phyloP scores from a whole-genome alignment of 441 rosid genomes.

The Aleurites moluccanus region DNA sequence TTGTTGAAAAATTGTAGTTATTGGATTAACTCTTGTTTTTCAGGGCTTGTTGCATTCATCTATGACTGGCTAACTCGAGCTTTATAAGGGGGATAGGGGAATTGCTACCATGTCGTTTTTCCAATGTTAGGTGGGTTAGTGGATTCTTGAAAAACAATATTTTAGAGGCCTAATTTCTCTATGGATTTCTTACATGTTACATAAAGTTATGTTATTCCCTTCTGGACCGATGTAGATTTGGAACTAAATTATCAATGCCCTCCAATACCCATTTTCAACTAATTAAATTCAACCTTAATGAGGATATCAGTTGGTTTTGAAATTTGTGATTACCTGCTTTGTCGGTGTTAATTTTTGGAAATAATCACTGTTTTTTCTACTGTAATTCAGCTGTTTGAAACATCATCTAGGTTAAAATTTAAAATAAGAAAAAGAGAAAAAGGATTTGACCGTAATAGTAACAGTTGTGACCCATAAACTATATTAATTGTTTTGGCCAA shows the following conservation, averaged over 20 bases:
- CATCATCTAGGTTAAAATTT: background rate
- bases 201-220: slow-evolving; percentile 25
- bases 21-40: slow-evolving; percentile 11
- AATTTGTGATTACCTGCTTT: slow-evolving; percentile 9
- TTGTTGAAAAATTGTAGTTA: background rate
- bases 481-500: no score
- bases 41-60: slow-evolving; percentile 30
- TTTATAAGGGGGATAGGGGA: slow-evolving; percentile 36
- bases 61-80: slow-evolving; percentile 40
- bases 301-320: slow-evolving; percentile 14
- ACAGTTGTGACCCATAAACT: no score
- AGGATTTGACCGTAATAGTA: no score
- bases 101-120: slow-evolving; percentile 64
- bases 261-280: slow-evolving; percentile 15
- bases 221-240: background rate
- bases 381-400: background rate
- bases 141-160: slow-evolving; percentile 52
- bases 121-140: slow-evolving; percentile 47
- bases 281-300: background rate
- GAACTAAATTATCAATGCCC: background rate
- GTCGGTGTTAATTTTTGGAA: background rate
- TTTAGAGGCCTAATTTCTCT: slow-evolving; percentile 19
- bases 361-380: background rate
- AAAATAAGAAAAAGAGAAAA: no score
- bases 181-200: slow-evolving; percentile 41